These are phyloP conservation scores for Scenedesmus sp. DNA, from an alignment of 163 green algal species.

Conservation along the genomic window DNA sequence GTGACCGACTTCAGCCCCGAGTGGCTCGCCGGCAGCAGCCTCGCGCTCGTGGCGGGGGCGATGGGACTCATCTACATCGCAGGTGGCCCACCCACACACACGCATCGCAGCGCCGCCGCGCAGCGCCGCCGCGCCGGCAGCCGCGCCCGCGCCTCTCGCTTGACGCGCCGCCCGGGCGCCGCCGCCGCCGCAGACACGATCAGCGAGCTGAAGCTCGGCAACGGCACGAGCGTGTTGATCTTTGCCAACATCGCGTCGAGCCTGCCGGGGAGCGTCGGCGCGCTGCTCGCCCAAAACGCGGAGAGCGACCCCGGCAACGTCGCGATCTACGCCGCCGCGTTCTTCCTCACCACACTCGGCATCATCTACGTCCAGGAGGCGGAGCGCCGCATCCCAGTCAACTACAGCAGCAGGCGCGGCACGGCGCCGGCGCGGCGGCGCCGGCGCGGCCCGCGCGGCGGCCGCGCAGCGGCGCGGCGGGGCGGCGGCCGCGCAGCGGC, in stretches of 20 bases:
- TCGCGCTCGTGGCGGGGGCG: conserved; percentile 84
- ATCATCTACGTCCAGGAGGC: conserved; percentile 98
- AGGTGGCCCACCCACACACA: conserved; percentile 9
- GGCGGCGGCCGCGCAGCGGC: no score
- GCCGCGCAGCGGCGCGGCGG: no score
- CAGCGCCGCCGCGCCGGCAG: neutral
- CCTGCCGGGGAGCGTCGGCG: conserved; percentile 84
- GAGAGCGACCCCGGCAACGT: conserved; percentile 57
- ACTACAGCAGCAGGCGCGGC: conserved; percentile 89
- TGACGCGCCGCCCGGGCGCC: no score
- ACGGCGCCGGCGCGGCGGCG: no score
- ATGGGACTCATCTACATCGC: conserved; percentile 87
- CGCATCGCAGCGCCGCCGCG: no score
- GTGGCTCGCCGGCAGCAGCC: conserved; percentile 75
- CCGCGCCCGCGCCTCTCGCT: neutral
- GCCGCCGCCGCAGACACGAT: conserved; percentile 59
- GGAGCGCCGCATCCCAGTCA: conserved; percentile 97
- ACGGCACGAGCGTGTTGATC: conserved; percentile 93
- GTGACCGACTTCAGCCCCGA: conserved; percentile 73
- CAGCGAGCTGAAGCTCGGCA: conserved; percentile 76
- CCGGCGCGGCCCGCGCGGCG: no score
- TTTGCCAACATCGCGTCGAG: conserved; percentile 95
- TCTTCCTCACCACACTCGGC: conserved; percentile 90
- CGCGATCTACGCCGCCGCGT: conserved; percentile 66
- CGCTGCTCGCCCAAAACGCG: conserved; percentile 64